Base-by-base conservation (phyloP, 2,329 filamentous ascomycete species). In the Gnomoniopsis sp. region DNA sequence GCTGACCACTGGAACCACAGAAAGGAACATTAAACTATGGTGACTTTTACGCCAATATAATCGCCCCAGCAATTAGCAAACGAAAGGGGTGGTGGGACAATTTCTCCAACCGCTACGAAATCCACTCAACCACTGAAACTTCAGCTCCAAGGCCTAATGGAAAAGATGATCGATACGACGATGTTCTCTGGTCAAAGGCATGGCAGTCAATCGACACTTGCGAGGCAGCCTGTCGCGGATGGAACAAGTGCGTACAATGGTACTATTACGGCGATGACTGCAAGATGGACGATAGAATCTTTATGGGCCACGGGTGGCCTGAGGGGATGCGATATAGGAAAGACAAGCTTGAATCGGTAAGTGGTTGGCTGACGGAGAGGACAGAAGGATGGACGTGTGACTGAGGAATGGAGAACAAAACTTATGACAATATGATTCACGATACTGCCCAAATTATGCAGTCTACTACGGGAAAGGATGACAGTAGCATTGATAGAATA, bases 211-310 rank as follows among this genome's bases (percentile, higher is more conserved):
- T 65, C 12, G 65, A 67, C 46, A 49, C 57, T 6, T 69, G 67
- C 44, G 65, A 69, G 49, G 62, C 64, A 2, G 67, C 67, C 19
- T 69, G 67, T 34, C 52, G 55, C 17, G 50, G 64, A 2, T 69
- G 67, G 67, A 53, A 63, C 3, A 59, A 65, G 10, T 69, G 66
- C 38, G 65, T 69, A 17, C 67, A 69, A 57, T 69, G 67, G 67
- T 64, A 60, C 30, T 68, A 65, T 60, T 66, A 68, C 17, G 66
- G 67, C n/a, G 66, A 68, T 51, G 62, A 63, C 26, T 67, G 65
- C 47, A 67, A 65, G 53, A 66, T 68, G 64, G 65, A 67, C 49
- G 65, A 63, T 23, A 65, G 62, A 48, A 34, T 66, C 3, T 58
- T 65, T n/a, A 52, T 66, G 19, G 66, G 66, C 12, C 66, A 63